phyloP scores from a whole-genome alignment of 108 stramenopile species.

The Nitzschia sp. region DNA sequence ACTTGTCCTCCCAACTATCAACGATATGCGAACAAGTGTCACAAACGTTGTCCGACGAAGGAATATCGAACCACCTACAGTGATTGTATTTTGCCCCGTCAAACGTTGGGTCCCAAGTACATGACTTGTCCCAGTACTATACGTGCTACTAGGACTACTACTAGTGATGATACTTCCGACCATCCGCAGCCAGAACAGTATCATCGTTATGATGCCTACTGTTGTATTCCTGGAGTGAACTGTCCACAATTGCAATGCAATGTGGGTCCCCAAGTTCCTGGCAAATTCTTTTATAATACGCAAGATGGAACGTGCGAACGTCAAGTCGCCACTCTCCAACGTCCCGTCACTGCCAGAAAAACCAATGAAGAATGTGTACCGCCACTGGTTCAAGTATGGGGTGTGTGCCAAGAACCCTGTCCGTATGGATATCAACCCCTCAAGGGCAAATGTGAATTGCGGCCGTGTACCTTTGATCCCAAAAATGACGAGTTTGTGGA shows the following conservation, averaged over 20 bases:
- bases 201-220: slow-evolving; percentile 20
- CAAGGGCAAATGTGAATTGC: slow-evolving; percentile 22
- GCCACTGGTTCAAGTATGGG: neutral
- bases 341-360: neutral
- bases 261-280: slow-evolving; percentile 3
- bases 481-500: neutral
- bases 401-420: slow-evolving; percentile 27
- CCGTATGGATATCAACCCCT: neutral
- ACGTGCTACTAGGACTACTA: no score
- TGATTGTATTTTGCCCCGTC: slow-evolving; percentile 3
- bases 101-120: neutral
- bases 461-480: slow-evolving; percentile 14
- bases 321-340: neutral
- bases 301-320: slow-evolving; percentile 2
- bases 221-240: slow-evolving; percentile 11
- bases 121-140: slow-evolving; percentile 34
- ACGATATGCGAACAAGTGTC: slow-evolving; percentile 10
- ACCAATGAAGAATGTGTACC: neutral
- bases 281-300: slow-evolving; percentile 21
- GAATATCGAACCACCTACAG: neutral
- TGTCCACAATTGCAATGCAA: slow-evolving; percentile 19
- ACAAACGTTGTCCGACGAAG: slow-evolving; percentile 5
- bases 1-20: slow-evolving; percentile 19
- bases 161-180: neutral
- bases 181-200: slow-evolving; percentile 2